phyloP scores from a whole-genome alignment of 169 alveolate genomes.

The Eimeria praecox region DNA sequence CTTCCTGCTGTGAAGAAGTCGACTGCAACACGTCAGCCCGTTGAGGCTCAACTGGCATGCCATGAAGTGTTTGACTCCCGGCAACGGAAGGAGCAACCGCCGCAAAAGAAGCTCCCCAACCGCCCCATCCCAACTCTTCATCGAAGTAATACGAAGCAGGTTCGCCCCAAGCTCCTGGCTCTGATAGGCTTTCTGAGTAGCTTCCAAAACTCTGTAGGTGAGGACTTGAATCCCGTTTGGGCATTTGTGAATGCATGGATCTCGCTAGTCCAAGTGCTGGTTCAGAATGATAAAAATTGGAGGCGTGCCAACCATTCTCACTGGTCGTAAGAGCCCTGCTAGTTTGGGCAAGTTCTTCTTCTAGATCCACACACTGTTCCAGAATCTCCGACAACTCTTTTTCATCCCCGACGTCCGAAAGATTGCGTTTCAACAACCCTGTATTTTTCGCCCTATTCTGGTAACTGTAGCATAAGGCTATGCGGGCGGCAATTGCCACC shows the following conservation, averaged over 20 bases:
- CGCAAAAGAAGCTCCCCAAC: not conserved
- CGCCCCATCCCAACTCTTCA: not conserved
- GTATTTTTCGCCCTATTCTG: not conserved
- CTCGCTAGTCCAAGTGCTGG: not conserved
- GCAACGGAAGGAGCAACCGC: not conserved
- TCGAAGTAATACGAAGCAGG: not conserved
- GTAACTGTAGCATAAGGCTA: not conserved
- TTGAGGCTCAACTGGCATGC: not conserved
- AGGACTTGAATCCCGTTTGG: not conserved
- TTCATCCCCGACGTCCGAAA: not conserved
- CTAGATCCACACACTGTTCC: not conserved
- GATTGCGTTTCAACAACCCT: not conserved
- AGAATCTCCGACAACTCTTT: not conserved
- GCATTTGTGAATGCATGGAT: not conserved
- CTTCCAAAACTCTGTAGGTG: not conserved
- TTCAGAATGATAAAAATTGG: not conserved
- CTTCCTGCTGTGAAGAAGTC: not conserved
- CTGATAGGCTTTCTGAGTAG: not conserved
- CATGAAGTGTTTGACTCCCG: not conserved
- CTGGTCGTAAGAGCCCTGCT: not conserved
- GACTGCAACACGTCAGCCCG: not conserved
- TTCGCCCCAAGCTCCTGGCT: not conserved
- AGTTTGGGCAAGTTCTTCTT: not conserved
- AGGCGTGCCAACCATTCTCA: not conserved
- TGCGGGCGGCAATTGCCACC: not conserved